Evolutionary conservation across 371 early-diverging fungal species (phyloP).

Genomic region (Thermomucor indicae-seudaticae): DNA sequence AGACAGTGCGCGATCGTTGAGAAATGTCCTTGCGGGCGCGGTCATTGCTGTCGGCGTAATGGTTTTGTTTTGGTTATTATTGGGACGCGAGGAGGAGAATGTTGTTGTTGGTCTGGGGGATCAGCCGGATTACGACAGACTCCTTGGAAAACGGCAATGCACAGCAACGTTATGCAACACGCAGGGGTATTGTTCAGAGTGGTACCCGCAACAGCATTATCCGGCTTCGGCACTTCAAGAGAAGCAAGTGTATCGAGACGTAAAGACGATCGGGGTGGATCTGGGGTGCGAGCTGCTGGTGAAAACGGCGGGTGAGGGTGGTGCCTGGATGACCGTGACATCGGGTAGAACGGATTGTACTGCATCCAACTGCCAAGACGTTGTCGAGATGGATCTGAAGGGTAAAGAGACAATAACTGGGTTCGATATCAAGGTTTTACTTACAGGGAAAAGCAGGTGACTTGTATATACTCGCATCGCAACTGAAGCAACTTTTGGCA

Average conservation of each 20-base stretch:
- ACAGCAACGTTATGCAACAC: slow-evolving; percentile 9
- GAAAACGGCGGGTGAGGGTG: slow-evolving; percentile 12
- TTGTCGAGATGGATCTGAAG: slow-evolving; percentile 25
- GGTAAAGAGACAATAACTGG: slow-evolving; percentile 7
- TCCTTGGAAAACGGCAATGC: slow-evolving; percentile 8
- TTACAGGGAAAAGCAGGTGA: slow-evolving; percentile 15
- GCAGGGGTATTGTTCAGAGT: neutral
- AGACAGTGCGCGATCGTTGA: too few species aligned
- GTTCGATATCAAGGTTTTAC: neutral
- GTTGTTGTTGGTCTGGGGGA: too few species aligned
- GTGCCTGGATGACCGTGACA: slow-evolving; percentile 24
- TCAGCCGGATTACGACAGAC: slow-evolving; percentile 5
- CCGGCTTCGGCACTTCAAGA: neutral
- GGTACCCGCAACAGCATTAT: slow-evolving; percentile 5
- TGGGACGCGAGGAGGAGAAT: too few species aligned
- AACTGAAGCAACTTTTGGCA: slow-evolving; percentile 26
- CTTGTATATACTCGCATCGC: slow-evolving; percentile 23
- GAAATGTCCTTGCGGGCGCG: too few species aligned
- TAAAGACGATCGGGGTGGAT: slow-evolving; percentile 24
- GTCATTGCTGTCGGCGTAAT: too few species aligned
- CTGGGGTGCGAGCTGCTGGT: slow-evolving; percentile 29
- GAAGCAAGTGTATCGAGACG: slow-evolving; percentile 26
- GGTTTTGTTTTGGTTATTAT: too few species aligned
- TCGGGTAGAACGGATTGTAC: slow-evolving; percentile 21
- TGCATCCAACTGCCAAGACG: slow-evolving; percentile 21